Evolutionary conservation across 2,329 filamentous ascomycete genomes (phyloP).

Genomic region (Madurella mycetomatis): DNA sequence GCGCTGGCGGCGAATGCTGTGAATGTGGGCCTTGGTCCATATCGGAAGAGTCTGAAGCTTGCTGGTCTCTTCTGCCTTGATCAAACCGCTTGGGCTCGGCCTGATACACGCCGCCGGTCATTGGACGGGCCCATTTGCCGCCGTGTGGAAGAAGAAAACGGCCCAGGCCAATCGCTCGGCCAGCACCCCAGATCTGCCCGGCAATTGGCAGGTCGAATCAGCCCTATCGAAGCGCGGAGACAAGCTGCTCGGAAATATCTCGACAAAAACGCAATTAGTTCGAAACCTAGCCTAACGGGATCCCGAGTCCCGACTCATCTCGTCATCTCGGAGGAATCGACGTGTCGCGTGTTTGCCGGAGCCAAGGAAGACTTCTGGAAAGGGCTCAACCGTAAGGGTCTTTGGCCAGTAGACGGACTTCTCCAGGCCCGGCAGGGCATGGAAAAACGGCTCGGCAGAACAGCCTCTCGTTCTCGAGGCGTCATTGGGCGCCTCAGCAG

Average conservation of each 20-base stretch:
- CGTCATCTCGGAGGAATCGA: no score
- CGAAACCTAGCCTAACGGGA: background rate
- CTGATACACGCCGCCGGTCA: constrained; percentile 14
- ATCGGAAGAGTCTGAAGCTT: background rate
- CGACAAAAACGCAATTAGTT: background rate
- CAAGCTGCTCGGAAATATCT: constrained; percentile 1
- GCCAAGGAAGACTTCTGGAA: constrained; percentile 15
- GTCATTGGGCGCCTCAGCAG: constrained; percentile 22
- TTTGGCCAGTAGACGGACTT: constrained; percentile 1
- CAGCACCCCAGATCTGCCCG: background rate
- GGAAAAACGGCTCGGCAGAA: constrained; percentile 1
- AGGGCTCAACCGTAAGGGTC: background rate
- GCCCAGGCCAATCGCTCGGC: constrained; percentile 11
- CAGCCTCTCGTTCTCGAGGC: constrained; percentile 2
- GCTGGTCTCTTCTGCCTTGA: background rate
- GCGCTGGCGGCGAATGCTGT: background rate
- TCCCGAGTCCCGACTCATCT: no score
- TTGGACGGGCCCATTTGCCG: constrained; percentile 12
- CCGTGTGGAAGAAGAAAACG: constrained; percentile 7
- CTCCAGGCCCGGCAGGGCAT: constrained; percentile 1
- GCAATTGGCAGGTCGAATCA: background rate
- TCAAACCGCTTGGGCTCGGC: constrained; percentile 5
- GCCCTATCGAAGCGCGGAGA: background rate
- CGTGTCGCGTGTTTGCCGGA: background rate
- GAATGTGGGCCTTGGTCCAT: constrained; percentile 4